Percentiles rank a stretch among this genome's conserved stretches.
Conservation (phyloP, 179 eudicot genomes). For the Heliamphora ciliata region DNA sequence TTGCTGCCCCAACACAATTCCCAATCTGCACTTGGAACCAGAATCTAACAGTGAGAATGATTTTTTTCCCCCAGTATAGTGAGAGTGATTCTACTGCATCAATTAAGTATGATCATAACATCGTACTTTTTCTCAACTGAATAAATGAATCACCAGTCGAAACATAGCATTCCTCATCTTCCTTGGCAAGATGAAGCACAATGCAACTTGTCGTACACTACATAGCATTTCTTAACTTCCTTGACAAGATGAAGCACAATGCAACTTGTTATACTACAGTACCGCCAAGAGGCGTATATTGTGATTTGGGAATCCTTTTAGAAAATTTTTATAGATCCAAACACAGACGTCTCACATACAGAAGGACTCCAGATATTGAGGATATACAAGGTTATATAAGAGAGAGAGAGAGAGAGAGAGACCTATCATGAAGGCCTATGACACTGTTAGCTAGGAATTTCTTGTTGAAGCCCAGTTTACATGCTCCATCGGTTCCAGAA, state of each 20-base stretch:
- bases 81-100: neutral
- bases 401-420: no score
- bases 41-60: neutral
- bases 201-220: neutral
- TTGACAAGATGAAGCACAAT: neutral
- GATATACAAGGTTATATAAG: no score
- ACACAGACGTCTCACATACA: no score
- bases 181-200: neutral
- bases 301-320: neutral
- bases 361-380: no score
- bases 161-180: neutral
- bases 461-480: no score
- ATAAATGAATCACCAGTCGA: neutral
- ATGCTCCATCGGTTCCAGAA: no score
- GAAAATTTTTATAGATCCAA: no score
- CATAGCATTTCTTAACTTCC: neutral
- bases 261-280: neutral
- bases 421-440: no score
- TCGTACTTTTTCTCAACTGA: neutral
- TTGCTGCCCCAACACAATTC: slow-evolving; percentile 88
- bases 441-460: no score
- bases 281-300: neutral
- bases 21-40: slow-evolving; percentile 61
- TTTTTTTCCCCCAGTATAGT: no score
- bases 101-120: neutral